Evolutionary conservation across 202 grass and related monocot genomes (phyloP).

Genomic region (Setaria viridis): DNA sequence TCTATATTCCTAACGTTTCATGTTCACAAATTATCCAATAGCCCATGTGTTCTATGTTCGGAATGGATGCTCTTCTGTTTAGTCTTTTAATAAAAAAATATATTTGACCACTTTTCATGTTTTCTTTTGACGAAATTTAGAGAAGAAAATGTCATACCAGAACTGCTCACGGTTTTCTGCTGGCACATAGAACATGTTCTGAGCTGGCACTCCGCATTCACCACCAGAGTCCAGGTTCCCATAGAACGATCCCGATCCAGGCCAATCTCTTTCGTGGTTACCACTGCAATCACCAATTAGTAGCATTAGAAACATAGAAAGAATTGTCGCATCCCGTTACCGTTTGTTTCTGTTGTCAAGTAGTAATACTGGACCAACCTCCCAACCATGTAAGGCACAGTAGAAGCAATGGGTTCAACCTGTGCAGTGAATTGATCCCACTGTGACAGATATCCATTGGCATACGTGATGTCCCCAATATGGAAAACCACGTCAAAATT

Average conservation of each 20-base stretch:
- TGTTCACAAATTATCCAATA: background rate
- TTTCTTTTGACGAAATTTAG: conserved; percentile 8
- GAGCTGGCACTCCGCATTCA: conserved; percentile 83
- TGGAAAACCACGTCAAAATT: conserved; percentile 92
- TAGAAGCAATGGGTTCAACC: conserved; percentile 84
- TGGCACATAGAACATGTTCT: conserved; percentile 92
- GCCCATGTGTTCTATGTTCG: background rate
- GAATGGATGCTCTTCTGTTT: background rate
- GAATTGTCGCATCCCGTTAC: background rate
- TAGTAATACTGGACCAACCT: conserved; percentile 55
- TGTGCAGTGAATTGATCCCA: conserved; percentile 99
- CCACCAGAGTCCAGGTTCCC: conserved; percentile 80
- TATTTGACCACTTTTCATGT: background rate
- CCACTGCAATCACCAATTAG: conserved; percentile 59
- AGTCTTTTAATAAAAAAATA: background rate
- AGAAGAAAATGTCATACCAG: conserved; percentile 49
- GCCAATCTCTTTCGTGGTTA: conserved; percentile 97
- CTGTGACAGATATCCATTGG: conserved; percentile 93
- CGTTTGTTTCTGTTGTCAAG: conserved; percentile 17
- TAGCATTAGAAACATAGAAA: conserved; percentile 28
- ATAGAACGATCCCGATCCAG: conserved; percentile 85
- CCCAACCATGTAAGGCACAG: conserved; percentile 88
- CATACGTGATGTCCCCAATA: conserved; percentile 84
- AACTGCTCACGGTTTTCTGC: conserved; percentile 84
- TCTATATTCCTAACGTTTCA: too few species aligned